Evolutionary conservation across 306 rosid genomes (phyloP).

Genomic region (Bauhinia variegata): DNA sequence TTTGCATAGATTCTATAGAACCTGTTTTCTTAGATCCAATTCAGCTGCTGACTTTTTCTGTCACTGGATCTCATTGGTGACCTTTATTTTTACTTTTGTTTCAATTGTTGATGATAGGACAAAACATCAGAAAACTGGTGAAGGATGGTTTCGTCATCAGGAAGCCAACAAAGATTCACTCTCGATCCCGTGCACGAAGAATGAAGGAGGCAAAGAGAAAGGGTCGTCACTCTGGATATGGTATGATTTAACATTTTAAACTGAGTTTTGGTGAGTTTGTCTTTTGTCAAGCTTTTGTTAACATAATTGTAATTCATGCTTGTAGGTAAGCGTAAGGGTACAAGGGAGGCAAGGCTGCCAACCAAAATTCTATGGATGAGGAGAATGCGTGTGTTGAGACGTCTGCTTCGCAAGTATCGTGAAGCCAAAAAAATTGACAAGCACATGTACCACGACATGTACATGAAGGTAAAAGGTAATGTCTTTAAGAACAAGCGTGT

Average conservation of each 20-base stretch:
- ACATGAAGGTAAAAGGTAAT: constrained; percentile 61
- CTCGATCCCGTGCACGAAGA: constrained; percentile 69
- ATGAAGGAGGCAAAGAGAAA: constrained; percentile 66
- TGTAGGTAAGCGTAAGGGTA: constrained; percentile 68
- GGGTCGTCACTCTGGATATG: constrained; percentile 70
- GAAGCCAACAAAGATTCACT: constrained; percentile 70
- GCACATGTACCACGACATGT: constrained; percentile 60
- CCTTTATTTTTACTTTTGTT: not conserved
- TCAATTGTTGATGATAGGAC: constrained; percentile 44
- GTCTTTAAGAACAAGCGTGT: constrained; percentile 60
- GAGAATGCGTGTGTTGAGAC: constrained; percentile 57
- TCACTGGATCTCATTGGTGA: not conserved
- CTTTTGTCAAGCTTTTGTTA: not conserved
- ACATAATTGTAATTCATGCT: not conserved
- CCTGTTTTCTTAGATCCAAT: not conserved
- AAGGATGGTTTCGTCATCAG: constrained; percentile 68
- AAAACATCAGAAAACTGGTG: constrained; percentile 62
- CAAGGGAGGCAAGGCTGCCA: constrained; percentile 67
- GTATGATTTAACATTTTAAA: constrained; percentile 24
- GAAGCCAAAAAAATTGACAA: constrained; percentile 54
- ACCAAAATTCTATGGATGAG: constrained; percentile 67
- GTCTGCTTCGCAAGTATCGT: constrained; percentile 54
- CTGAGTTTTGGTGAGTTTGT: not conserved
- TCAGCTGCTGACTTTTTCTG: not conserved
- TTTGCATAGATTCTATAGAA: not conserved